Conservation (phyloP, 2,329 filamentous ascomycete species). For the Fusarium metavorans region DNA sequence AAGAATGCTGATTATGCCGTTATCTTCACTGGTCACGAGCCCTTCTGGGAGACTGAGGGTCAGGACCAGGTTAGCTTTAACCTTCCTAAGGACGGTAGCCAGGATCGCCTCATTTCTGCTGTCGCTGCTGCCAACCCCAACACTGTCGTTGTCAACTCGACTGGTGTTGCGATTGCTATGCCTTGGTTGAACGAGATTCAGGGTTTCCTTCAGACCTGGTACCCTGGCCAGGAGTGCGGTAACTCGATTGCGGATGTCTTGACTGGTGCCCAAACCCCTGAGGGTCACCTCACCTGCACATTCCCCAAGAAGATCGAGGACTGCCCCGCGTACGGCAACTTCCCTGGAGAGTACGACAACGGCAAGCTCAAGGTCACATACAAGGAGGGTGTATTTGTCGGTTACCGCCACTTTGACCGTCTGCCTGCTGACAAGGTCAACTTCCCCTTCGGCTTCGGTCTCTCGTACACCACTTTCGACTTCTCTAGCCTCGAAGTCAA, state of each 20-base stretch:
- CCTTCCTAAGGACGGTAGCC: conserved; percentile 69
- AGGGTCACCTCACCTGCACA: conserved; percentile 72
- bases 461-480: conserved; percentile 59
- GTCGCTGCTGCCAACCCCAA: conserved; percentile 69
- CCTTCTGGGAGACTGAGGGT: conserved; percentile 61
- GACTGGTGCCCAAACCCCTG: conserved; percentile 73
- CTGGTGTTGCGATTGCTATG: conserved; percentile 72
- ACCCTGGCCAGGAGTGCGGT: conserved; percentile 76
- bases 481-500: conserved; percentile 68
- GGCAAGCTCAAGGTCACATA: conserved; percentile 70
- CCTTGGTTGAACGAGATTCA: conserved; percentile 67
- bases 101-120: conserved; percentile 69
- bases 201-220: conserved; percentile 76
- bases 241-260: conserved; percentile 77
- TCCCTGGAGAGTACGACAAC: conserved; percentile 56
- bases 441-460: conserved; percentile 74
- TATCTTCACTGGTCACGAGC: conserved; percentile 69
- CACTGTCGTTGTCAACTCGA: conserved; percentile 72
- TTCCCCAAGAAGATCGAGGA: conserved; percentile 72
- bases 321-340: conserved; percentile 76
- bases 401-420: conserved; percentile 77
- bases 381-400: conserved; percentile 77
- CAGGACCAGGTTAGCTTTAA: conserved; percentile 80
- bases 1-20: conserved; percentile 68
- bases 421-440: conserved; percentile 65